phyloP scores from a whole-genome alignment of 1,284 basidiomycete genomes.

The Leccinum pachyderme region DNA sequence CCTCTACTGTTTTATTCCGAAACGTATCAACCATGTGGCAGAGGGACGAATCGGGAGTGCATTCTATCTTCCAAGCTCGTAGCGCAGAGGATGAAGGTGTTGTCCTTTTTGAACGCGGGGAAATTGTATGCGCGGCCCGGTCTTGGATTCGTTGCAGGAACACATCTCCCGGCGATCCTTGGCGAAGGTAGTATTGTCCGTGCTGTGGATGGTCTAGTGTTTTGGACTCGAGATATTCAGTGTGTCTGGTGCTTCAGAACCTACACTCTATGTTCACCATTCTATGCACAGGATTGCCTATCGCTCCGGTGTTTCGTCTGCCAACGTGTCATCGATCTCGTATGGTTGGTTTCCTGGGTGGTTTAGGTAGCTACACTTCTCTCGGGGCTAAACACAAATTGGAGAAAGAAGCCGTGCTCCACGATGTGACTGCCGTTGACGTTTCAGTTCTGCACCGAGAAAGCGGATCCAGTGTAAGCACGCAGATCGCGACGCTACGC shows the following conservation, averaged over 20 bases:
- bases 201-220: conserved; percentile 75
- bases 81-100: conserved; percentile 18
- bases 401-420: conserved; percentile 65
- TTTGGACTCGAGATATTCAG: conserved; percentile 71
- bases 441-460: conserved; percentile 44
- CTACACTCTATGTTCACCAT: neutral
- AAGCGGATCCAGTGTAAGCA: conserved; percentile 52
- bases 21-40: conserved; percentile 40
- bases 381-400: conserved; percentile 62
- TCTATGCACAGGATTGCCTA: conserved; percentile 53
- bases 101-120: conserved; percentile 34
- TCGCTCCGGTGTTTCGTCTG: conserved; percentile 62
- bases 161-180: conserved; percentile 46
- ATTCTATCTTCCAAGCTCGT: conserved; percentile 17
- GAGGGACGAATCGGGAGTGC: conserved; percentile 22
- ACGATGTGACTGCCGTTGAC: conserved; percentile 60
- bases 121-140: conserved; percentile 32
- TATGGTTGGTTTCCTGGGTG: conserved; percentile 59
- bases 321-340: conserved; percentile 57
- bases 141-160: conserved; percentile 50
- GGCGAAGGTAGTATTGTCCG: conserved; percentile 56
- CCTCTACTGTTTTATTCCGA: conserved; percentile 50
- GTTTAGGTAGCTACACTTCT: conserved; percentile 66
- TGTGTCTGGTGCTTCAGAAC: conserved; percentile 36
- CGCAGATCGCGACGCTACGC: conserved; percentile 64